Base-by-base conservation (phyloP, 2,329 filamentous ascomycete genomes). In the Alternaria infectoria region DNA sequence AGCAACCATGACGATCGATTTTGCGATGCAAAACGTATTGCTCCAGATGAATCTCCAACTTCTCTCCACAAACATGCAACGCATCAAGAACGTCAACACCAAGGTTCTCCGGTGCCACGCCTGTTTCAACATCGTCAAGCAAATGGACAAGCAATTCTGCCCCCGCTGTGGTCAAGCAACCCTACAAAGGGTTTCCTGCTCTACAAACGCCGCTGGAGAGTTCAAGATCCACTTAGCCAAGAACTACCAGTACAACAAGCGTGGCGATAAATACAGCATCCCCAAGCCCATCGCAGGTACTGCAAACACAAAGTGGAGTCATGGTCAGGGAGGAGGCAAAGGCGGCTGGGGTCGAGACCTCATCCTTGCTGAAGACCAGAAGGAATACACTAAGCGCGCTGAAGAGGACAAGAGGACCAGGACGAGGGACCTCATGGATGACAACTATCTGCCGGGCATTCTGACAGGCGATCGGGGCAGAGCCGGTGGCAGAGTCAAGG, bases 1-100 rank as follows among this genome's bases (percentile, higher is more conserved):
- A 15, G 95, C 93, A n/a, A 90, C 95, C 47, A 90, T 98, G 76
- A 98, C 96, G 2, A 93, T 91, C 59, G 96, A 99, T 83, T 98
- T 92, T 81, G 95, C 96, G 59, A 97, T 99, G 93, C 95, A 98
- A 83, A 98, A 98, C 78, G 93, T 98, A 8, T 88, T 96, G 2
- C 86, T 99, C 5, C 93, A 96, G 71, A 96, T 98, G 84, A 97
- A 97, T 82, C 88, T 99, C 52, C 93, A 96, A 77, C 88, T 97
- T 11, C 86, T 97, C 62, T 93, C 94, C 0, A 87, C 92, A 0
- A 87, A 88, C 15, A 85, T 98, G 64, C 87, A 92, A 66, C 89
- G 93, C 73, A 93, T 99, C 77, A 91, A 89, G 40, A 89, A 91
- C 63, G 87, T 98, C 68, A 95, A 93, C 79, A 95, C 92, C 12